Percentiles rank a stretch among this genome's conserved stretches.
phyloP scores from a whole-genome alignment of 83 land plant genomes.

The Picea engelmannii region DNA sequence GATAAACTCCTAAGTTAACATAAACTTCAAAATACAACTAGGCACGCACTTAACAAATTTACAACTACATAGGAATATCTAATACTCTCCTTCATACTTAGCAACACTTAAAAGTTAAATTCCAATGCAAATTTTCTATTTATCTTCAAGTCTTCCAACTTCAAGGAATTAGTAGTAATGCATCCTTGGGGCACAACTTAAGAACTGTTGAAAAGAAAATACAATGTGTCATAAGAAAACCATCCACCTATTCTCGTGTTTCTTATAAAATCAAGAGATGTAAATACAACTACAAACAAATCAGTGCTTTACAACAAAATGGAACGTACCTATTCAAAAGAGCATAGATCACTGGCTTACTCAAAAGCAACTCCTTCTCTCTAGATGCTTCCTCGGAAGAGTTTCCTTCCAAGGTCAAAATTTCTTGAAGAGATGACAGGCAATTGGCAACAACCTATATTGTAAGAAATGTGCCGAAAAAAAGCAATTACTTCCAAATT shows the following conservation, averaged over 20 bases:
- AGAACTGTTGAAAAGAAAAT: no score
- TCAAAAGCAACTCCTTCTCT: slow-evolving; percentile 75
- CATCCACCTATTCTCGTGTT: not conserved
- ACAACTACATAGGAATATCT: not conserved
- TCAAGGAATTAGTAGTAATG: not conserved
- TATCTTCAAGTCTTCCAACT: slow-evolving; percentile 1
- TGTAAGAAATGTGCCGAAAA: not conserved
- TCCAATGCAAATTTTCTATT: not conserved
- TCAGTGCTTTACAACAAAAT: not conserved
- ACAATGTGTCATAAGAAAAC: no score
- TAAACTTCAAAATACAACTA: no score
- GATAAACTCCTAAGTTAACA: no score
- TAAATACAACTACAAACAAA: not conserved
- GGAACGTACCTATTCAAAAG: slow-evolving; percentile 71
- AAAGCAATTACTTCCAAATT: no score
- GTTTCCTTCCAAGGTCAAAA: slow-evolving; percentile 68
- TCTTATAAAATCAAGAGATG: not conserved
- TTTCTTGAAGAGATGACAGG: slow-evolving; percentile 84
- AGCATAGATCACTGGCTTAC: slow-evolving; percentile 70
- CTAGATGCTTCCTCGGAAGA: slow-evolving; percentile 68
- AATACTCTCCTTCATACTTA: not conserved
- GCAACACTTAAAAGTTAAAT: not conserved
- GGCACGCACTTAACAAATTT: no score
- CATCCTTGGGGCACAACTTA: not conserved
- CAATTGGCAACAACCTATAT: slow-evolving; percentile 94